These are phyloP conservation scores for Aureobasidium zeae DNA, from an alignment of 2,329 filamentous ascomycete species.

Conservation along the genomic window DNA sequence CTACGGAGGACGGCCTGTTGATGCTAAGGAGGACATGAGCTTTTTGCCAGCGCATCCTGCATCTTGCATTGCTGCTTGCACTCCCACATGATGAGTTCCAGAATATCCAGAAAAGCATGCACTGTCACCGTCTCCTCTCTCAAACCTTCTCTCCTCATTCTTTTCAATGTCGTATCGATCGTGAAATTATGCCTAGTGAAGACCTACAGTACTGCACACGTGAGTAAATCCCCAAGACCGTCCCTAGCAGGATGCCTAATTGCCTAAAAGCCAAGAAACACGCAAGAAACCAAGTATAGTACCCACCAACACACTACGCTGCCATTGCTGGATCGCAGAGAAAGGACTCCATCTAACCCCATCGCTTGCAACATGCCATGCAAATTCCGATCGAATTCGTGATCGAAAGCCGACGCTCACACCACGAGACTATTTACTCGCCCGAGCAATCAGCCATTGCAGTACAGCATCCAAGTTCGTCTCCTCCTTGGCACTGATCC, in stretches of 20 bases:
- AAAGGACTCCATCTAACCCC: constrained; percentile 12
- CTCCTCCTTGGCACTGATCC: constrained; percentile 97
- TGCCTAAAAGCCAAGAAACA: background rate
- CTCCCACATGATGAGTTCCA: constrained; percentile 11
- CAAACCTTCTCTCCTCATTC: background rate
- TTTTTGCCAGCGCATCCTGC: constrained; percentile 10
- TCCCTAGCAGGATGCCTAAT: background rate
- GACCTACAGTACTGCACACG: background rate
- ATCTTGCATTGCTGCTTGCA: background rate
- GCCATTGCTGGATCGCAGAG: constrained; percentile 11
- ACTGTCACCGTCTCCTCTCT: background rate
- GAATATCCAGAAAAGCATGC: background rate
- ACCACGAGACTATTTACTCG: constrained; percentile 50
- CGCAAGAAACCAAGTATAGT: background rate
- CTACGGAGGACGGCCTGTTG: too few relatives aligned
- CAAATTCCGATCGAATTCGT: constrained; percentile 8
- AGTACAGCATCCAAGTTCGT: constrained; percentile 96
- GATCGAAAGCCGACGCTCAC: background rate
- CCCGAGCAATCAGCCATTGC: constrained; percentile 89
- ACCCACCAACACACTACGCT: constrained; percentile 5
- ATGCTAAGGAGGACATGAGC: too few relatives aligned
- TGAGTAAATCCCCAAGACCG: constrained; percentile 3
- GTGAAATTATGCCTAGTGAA: background rate
- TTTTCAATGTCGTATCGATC: background rate
- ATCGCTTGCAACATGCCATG: constrained; percentile 7